Conservation (phyloP, 2,329 filamentous ascomycete species). For the Colletotrichum tamarilloi region DNA sequence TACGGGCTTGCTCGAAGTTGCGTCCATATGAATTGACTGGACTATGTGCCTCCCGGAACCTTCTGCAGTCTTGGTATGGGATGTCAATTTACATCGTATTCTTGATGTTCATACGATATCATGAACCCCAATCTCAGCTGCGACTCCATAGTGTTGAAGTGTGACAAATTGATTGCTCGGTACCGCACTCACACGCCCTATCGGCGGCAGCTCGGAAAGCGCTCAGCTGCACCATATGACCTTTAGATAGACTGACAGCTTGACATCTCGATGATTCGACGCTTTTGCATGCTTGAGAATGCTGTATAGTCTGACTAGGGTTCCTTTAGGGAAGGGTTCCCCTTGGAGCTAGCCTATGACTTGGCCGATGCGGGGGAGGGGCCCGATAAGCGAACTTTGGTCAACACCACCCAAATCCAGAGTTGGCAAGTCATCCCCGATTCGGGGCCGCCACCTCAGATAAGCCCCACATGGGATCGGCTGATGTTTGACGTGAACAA, state of each 20-base stretch:
- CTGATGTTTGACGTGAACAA: background rate
- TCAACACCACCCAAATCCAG: constrained; percentile 3
- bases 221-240: background rate
- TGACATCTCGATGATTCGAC: background rate
- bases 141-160: too few species aligned
- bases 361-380: constrained; percentile 13
- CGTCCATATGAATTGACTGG: too few species aligned
- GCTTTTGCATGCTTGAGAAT: background rate
- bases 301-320: background rate
- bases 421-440: constrained; percentile 16
- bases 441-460: background rate
- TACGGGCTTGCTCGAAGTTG: too few species aligned
- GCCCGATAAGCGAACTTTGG: constrained; percentile 5
- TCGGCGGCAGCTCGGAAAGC: background rate
- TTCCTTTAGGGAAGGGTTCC: background rate
- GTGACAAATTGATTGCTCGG: too few species aligned
- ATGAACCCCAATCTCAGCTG: too few species aligned
- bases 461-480: background rate
- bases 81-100: too few species aligned
- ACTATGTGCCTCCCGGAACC: too few species aligned
- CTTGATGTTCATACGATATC: too few species aligned
- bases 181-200: too few species aligned
- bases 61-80: too few species aligned
- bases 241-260: background rate
- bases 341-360: background rate